These are phyloP conservation scores for Helicocarpus griseus DNA, from an alignment of 2,329 filamentous ascomycete species.

Conservation along the genomic window DNA sequence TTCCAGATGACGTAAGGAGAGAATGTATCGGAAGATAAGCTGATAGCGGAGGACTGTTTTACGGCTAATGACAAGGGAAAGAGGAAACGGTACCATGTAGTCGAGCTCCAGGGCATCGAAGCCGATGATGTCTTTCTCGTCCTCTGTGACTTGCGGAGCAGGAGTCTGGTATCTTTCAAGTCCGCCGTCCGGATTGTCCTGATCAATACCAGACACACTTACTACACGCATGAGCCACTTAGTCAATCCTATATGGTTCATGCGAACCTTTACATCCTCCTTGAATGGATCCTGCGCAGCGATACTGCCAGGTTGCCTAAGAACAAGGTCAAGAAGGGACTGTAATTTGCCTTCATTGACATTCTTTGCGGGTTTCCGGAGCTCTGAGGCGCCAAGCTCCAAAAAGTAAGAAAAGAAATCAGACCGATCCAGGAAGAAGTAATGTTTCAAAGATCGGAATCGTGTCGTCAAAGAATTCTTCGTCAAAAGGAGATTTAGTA, in stretches of 20 bases:
- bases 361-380: constrained; percentile 76
- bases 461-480: constrained; percentile 84
- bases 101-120: constrained; percentile 92
- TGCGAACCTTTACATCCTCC: constrained; percentile 93
- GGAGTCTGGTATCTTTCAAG: constrained; percentile 66
- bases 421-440: constrained; percentile 96
- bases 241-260: constrained; percentile 88
- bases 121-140: constrained; percentile 76
- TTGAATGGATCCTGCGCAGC: constrained; percentile 95
- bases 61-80: constrained; percentile 88
- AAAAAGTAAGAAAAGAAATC: constrained; percentile 98
- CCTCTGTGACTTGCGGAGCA: constrained; percentile 53
- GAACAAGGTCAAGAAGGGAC: constrained; percentile 85
- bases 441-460: constrained; percentile 87
- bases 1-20: constrained; percentile 83
- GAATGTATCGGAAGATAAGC: constrained; percentile 84
- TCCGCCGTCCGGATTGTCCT: constrained; percentile 55
- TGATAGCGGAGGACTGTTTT: constrained; percentile 98
- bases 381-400: constrained; percentile 78
- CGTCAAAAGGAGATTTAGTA: constrained; percentile 82
- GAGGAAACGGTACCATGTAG: constrained; percentile 86
- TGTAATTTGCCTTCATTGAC: constrained; percentile 93
- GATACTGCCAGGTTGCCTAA: constrained; percentile 91
- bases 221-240: constrained; percentile 94
- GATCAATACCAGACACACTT: constrained; percentile 89